Conservation (phyloP, 2,329 filamentous ascomycete genomes). For the Colletotrichum graminicola region DNA sequence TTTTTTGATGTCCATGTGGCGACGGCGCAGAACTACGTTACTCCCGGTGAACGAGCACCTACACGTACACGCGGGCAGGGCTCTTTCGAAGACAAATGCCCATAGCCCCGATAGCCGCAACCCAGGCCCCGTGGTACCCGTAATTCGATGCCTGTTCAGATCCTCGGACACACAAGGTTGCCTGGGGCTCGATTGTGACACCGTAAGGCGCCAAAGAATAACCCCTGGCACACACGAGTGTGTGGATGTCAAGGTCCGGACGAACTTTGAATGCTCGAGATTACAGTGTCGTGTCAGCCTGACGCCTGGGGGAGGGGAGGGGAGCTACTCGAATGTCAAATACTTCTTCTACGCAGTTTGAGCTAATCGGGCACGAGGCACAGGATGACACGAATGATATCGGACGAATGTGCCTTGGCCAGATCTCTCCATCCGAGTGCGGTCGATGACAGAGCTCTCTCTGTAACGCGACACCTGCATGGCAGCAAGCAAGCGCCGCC, state of each 20-base stretch:
- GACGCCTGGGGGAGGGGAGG: neutral
- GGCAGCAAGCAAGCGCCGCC: conserved; percentile 2
- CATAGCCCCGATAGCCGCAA: neutral
- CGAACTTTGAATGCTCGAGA: neutral
- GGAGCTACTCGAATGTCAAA: neutral
- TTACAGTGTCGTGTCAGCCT: neutral
- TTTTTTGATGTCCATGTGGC: neutral
- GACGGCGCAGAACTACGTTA: neutral
- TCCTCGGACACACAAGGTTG: neutral
- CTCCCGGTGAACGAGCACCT: conserved; percentile 2
- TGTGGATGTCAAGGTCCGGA: neutral
- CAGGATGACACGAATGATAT: conserved; percentile 11
- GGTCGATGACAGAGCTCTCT: neutral
- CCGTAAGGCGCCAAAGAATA: neutral
- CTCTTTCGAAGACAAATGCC: neutral
- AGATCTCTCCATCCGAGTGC: neutral
- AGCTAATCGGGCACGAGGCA: conserved; percentile 23
- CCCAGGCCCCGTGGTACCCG: neutral
- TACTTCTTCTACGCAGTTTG: neutral
- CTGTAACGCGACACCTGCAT: neutral
- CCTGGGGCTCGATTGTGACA: neutral
- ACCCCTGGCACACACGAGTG: neutral
- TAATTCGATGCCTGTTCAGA: conserved; percentile 6
- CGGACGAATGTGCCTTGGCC: conserved; percentile 16
- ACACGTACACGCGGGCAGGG: neutral